Conservation (phyloP, 371 early-diverging fungal species). For the Apophysomyces trapeziformis region DNA sequence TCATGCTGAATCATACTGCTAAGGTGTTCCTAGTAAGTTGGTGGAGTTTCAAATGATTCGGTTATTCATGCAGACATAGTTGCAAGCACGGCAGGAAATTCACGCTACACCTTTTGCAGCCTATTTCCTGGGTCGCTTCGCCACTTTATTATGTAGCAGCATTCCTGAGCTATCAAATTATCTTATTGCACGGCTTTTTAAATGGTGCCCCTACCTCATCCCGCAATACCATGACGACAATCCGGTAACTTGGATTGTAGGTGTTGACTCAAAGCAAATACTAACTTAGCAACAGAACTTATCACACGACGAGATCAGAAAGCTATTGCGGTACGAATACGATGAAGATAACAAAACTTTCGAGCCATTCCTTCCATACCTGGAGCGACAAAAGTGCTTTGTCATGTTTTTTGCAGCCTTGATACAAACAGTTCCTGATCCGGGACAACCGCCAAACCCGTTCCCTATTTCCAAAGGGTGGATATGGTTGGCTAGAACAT, state of each 20-base stretch:
- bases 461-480: slow-evolving; percentile 72
- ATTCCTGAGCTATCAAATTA: slow-evolving; percentile 70
- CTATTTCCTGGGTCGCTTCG: slow-evolving; percentile 74
- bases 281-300: slow-evolving; percentile 25
- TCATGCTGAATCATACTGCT: slow-evolving; percentile 68
- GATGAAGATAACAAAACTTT: slow-evolving; percentile 60
- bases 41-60: not conserved
- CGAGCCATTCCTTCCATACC: slow-evolving; percentile 59
- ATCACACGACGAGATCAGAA: slow-evolving; percentile 40
- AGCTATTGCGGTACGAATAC: slow-evolving; percentile 44
- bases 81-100: slow-evolving; percentile 80
- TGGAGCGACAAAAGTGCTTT: slow-evolving; percentile 73
- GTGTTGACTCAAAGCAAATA: not conserved
- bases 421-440: slow-evolving; percentile 62
- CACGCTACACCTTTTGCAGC: slow-evolving; percentile 65
- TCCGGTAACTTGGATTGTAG: slow-evolving; percentile 42
- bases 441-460: slow-evolving; percentile 53
- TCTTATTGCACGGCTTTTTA: slow-evolving; percentile 44
- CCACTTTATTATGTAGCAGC: slow-evolving; percentile 60
- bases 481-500: slow-evolving; percentile 79
- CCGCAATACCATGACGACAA: slow-evolving; percentile 67
- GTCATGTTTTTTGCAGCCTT: slow-evolving; percentile 80
- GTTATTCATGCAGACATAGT: slow-evolving; percentile 24
- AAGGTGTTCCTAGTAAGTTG: slow-evolving; percentile 65
- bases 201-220: slow-evolving; percentile 79